phyloP scores from a whole-genome alignment of 2,329 filamentous ascomycete species.

The Ophiocordyceps robertsii region DNA sequence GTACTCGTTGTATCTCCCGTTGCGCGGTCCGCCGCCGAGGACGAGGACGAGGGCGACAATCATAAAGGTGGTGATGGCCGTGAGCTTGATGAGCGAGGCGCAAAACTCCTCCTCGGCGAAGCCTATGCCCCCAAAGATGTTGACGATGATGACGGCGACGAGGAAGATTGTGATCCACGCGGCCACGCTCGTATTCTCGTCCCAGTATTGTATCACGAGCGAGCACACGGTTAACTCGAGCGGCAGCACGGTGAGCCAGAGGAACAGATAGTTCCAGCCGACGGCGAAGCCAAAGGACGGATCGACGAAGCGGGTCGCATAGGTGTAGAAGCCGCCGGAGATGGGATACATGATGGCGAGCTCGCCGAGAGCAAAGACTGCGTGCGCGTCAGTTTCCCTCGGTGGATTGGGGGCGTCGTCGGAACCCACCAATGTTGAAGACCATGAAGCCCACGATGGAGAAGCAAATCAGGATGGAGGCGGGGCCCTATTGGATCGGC shows the following conservation, averaged over 20 bases:
- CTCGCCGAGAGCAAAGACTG: slow-evolving; percentile 46
- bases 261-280: slow-evolving; percentile 31
- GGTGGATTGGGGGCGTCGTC: background rate
- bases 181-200: slow-evolving; percentile 26
- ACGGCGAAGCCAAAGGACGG: slow-evolving; percentile 45
- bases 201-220: slow-evolving; percentile 39
- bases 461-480: slow-evolving; percentile 34
- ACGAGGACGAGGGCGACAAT: slow-evolving; percentile 44
- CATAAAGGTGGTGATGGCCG: slow-evolving; percentile 47
- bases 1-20: slow-evolving; percentile 25
- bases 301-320: slow-evolving; percentile 47
- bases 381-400: background rate
- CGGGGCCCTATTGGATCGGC: slow-evolving; percentile 17
- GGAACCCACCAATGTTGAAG: slow-evolving; percentile 33
- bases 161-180: slow-evolving; percentile 43
- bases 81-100: slow-evolving; percentile 40
- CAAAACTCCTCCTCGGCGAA: slow-evolving; percentile 44
- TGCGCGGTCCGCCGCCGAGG: slow-evolving; percentile 40
- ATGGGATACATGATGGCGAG: slow-evolving; percentile 48
- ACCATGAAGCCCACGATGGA: slow-evolving; percentile 45
- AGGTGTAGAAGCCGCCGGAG: slow-evolving; percentile 50
- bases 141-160: slow-evolving; percentile 33
- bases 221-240: slow-evolving; percentile 36
- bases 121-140: slow-evolving; percentile 40
- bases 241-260: slow-evolving; percentile 36